Base-by-base conservation (phyloP, 495 filamentous ascomycete species). In the Penicillium psychrofluorescens region DNA sequence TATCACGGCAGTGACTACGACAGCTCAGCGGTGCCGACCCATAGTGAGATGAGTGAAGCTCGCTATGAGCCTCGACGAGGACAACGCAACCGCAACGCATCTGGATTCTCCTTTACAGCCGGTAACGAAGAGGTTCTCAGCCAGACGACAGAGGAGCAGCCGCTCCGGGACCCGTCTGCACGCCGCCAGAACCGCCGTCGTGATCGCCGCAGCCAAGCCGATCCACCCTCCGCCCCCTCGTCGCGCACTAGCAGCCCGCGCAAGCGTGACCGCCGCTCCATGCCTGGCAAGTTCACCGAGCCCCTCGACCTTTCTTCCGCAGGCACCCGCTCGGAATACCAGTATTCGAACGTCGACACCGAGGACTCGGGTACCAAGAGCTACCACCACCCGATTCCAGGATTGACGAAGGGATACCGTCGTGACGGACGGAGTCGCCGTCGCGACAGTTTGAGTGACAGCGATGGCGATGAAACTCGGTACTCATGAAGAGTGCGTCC, bases 331-430 rank as follows among this genome's bases (percentile, higher is more conserved):
- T 74, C 71, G 32, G 58, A 73, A 47, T 64, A 64, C 54, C 66
- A 75, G 64, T 63, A 69, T 36, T 70, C 64, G n/a, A 70, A 65
- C 31, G 68, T 70, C 8, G 75, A 68, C 7, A 72, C 76, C 7
- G 76, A 77, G 40, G 77, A 78, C 44, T 60, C 77, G 10, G 88
- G 88, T 15, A 92, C 88, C 13, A 90, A 86, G 71, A 79, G 76
- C 38, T 95, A 95, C 59, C 78, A 75, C 46, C 86, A 90, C 61
- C 73, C 82, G 1, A 87, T 91, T 50, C 86, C 88, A 0, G 87
- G 86, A 1, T 62, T 90, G 55, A 81, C 73, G 29, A 67, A 70
- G 45, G 69, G 66, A 3, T 73, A 71, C 47, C 67, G 70, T 13
- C 64, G 65, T 29, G 68, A 72, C 43, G 62, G 63, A 37, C 54